Base-by-base conservation (phyloP, 2,329 filamentous ascomycete species). In the Magnaporthiopsis incrustans region DNA sequence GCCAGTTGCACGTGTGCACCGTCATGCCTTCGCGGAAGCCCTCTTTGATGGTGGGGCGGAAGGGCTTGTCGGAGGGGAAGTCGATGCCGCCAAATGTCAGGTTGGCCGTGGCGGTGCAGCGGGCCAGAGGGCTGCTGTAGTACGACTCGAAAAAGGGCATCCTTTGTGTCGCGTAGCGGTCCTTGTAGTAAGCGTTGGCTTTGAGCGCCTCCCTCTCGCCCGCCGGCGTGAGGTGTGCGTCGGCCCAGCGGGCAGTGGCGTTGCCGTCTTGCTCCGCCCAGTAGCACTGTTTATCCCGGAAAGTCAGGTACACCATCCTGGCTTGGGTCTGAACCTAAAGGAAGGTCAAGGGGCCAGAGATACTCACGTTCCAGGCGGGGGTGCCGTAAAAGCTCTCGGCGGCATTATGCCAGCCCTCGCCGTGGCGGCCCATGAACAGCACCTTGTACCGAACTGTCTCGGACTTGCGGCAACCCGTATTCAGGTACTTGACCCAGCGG, bases 381-480 rank as follows among this genome's bases (percentile, higher is more conserved):
- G 87, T 90, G 60, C 87, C 87, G 68, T 89, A 90, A 72, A 80
- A 88, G 33, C 78, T 77, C 73, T 90, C 85, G 18, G 87, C 88
- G 8, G 79, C 80, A 67, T 86, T 87, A 67, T 86, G 83, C 68
- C 77, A 85, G 15, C 89, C 89, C 73, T 91, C 82, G 27, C 89
- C 89, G 70, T 91, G 89, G 56, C 89, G 84, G 3, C 84, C 88
- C 73, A 90, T 79, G 73, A 87, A 87, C 35, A 91, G 71, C 12
- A 92, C 78, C 70, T 89, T 88, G 77, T 89, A 91, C 35, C 79
- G 76, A 18, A 81, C 79, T 61, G 77, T 79, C 12, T 73, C 72
- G n/a, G 74, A n/a, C n/a, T 53, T 53, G n/a, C 44, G 74, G 15
- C 68, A 67, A 5, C 79, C 72, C 4, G 72, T 69, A 75, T 88